Conservation (phyloP, 495 filamentous ascomycete genomes). For the Aspergillus carlsbadensis region DNA sequence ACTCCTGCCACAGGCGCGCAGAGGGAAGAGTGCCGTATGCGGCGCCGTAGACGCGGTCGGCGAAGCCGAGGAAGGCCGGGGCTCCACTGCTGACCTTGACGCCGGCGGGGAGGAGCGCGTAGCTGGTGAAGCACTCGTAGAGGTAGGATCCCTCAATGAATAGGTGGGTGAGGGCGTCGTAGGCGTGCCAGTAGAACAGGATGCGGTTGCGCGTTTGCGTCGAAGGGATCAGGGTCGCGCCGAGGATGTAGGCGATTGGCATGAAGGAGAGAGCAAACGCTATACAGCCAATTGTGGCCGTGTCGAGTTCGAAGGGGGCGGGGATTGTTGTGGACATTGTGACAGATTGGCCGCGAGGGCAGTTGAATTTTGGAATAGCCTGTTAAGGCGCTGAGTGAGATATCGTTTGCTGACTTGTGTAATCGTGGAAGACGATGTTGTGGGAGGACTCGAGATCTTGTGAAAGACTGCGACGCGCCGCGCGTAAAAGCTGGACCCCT, state of each 20-base stretch:
- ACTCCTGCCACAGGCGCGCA: conserved; percentile 84
- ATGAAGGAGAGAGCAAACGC: conserved; percentile 53
- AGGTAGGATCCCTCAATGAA: conserved; percentile 87
- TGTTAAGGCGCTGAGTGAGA: too few species aligned
- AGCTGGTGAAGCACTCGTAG: conserved; percentile 88
- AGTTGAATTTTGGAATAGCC: too few species aligned
- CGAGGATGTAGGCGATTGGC: conserved; percentile 49
- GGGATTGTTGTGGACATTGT: neutral
- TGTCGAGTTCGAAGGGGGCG: conserved; percentile 43
- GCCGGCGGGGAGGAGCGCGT: conserved; percentile 41
- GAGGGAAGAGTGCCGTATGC: conserved; percentile 64
- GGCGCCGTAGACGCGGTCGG: conserved; percentile 67
- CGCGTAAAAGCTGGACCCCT: neutral
- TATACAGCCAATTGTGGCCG: conserved; percentile 52
- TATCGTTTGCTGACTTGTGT: too few species aligned
- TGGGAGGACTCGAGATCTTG: too few species aligned
- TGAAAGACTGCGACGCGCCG: too few species aligned
- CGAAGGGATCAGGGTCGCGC: conserved; percentile 44
- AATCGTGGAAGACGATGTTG: neutral
- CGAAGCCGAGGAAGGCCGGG: conserved; percentile 50
- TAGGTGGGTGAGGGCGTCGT: conserved; percentile 87
- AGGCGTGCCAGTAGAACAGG: conserved; percentile 93
- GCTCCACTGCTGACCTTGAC: conserved; percentile 31
- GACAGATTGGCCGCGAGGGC: too few species aligned
- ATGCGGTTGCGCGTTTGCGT: conserved; percentile 54